Evolutionary conservation across 805 yeast genomes (phyloP).

Genomic region (Dipodascopsis tothii): DNA sequence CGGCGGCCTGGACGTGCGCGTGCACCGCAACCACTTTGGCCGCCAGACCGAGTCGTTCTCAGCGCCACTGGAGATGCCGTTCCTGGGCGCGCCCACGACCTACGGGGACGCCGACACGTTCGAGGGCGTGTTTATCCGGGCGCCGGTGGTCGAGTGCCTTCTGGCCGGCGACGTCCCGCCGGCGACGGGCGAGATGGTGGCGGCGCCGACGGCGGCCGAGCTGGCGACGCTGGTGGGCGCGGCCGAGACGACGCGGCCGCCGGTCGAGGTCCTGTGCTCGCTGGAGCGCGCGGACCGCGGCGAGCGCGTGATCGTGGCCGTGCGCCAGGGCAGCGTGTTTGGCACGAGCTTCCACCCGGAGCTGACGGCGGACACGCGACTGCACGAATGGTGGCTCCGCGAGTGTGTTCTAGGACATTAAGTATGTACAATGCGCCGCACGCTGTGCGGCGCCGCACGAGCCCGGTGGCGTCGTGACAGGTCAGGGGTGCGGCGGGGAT

Average conservation of each 20-base stretch:
- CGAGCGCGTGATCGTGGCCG: constrained; percentile 59
- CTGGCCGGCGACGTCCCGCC: constrained; percentile 2
- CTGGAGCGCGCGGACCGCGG: constrained; percentile 20
- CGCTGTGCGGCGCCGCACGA: no score
- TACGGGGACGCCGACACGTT: constrained; percentile 32
- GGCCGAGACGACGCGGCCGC: neutral
- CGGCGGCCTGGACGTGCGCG: constrained; percentile 58
- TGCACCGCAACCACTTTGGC: constrained; percentile 70
- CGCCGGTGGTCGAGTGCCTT: constrained; percentile 53
- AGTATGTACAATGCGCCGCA: no score
- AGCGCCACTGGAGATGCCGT: constrained; percentile 12
- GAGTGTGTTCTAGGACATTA: no score
- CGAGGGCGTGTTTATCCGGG: constrained; percentile 57
- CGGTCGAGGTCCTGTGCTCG: constrained; percentile 27
- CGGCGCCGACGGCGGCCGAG: constrained; percentile 14
- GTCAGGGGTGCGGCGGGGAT: no score
- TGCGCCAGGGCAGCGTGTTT: constrained; percentile 55
- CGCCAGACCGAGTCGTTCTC: constrained; percentile 65
- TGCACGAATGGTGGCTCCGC: constrained; percentile 65
- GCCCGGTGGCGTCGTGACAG: no score
- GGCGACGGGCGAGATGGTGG: constrained; percentile 11
- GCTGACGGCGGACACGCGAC: constrained; percentile 47
- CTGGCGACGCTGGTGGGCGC: constrained; percentile 16
- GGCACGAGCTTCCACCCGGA: constrained; percentile 84
- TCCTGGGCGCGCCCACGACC: constrained; percentile 1